Base-by-base conservation (phyloP, 331 rosid genomes). In the Rosa hybrid region DNA sequence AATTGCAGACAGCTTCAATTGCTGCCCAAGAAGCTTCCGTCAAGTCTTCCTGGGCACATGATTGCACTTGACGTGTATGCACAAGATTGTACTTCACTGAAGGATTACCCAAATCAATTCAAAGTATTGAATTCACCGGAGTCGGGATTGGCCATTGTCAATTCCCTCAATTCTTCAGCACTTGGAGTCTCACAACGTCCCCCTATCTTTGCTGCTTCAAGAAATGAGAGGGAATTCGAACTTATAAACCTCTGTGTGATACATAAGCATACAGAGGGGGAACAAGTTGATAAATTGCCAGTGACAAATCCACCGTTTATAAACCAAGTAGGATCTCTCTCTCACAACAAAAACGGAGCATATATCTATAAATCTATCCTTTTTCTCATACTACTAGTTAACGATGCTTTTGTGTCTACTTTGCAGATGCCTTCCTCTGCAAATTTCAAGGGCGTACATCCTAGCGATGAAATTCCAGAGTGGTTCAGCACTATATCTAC, bases 1-100 rank as follows among this genome's bases (percentile, higher is more conserved):
- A 7, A 50, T 5, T 81, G 84, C 17, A 2, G 38, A 11, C 71
- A 1, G 39, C 84, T 81, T 59, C 13, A 48, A 6, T 13, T 0
- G 0, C 20, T 81, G 48, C 73, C 84, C 6, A 76, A 42, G 51
- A 67, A 44, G 38, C 73, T 81, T 18, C 77, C 84, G 0, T 42
- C 34, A 1, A 53, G 72, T 71, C 34, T 59, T 7, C 14, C n/a
- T n/a, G n/a, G n/a, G n/a, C n/a, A n/a, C n/a, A n/a, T n/a, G n/a
- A n/a, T n/a, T n/a, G n/a, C n/a, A n/a, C n/a, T n/a, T n/a, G 1
- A 12, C 2, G 75, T 76, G 42, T 5, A 13, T 1, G 81, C 76
- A 1, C 2, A 73, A 17, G 30, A 53, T n/a, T 84, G 84, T 8
- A 60, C 56, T 16, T 76, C 77, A 53, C 50, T 84, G 51, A 34